A percentile compares a stretch with the other conserved stretches of the same genome.
phyloP scores from a whole-genome alignment of 768 basidiomycete genomes.

The Mycena epipterygia region DNA sequence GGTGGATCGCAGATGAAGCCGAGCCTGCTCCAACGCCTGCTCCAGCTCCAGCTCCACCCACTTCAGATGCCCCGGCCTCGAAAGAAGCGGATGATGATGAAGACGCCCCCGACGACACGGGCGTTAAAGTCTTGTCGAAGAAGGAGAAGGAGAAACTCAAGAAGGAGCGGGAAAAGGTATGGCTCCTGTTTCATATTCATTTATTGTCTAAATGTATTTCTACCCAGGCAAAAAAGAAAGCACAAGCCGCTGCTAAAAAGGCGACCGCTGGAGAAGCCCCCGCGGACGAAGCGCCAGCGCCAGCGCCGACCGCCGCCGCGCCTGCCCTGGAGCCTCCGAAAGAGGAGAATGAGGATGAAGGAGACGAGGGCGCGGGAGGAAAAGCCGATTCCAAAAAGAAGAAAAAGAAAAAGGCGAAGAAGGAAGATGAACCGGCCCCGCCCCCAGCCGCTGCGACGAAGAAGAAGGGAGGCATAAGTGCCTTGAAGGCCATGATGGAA shows the following conservation, averaged over 20 bases:
- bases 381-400: slow-evolving; percentile 80
- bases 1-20: slow-evolving; percentile 40
- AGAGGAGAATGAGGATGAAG: slow-evolving; percentile 75
- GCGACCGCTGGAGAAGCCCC: slow-evolving; percentile 46
- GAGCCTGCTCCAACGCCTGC: slow-evolving; percentile 41
- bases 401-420: slow-evolving; percentile 88
- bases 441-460: slow-evolving; percentile 60
- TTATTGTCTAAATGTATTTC: slow-evolving; percentile 22
- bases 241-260: slow-evolving; percentile 91
- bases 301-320: slow-evolving; percentile 41
- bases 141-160: slow-evolving; percentile 98
- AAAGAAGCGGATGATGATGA: slow-evolving; percentile 57
- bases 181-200: slow-evolving; percentile 13
- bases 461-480: slow-evolving; percentile 86
- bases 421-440: slow-evolving; percentile 62
- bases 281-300: slow-evolving; percentile 40
- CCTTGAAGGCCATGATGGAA: slow-evolving; percentile 92
- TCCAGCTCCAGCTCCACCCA: slow-evolving; percentile 27
- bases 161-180: slow-evolving; percentile 96
- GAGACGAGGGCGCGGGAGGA: slow-evolving; percentile 68
- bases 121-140: slow-evolving; percentile 83
- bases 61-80: slow-evolving; percentile 41
- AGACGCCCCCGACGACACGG: slow-evolving; percentile 70
- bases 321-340: slow-evolving; percentile 45
- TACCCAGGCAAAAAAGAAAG: slow-evolving; percentile 92